These are phyloP conservation scores for Solanum hybrid DNA, from an alignment of 305 asterid genomes.

Conservation along the genomic window DNA sequence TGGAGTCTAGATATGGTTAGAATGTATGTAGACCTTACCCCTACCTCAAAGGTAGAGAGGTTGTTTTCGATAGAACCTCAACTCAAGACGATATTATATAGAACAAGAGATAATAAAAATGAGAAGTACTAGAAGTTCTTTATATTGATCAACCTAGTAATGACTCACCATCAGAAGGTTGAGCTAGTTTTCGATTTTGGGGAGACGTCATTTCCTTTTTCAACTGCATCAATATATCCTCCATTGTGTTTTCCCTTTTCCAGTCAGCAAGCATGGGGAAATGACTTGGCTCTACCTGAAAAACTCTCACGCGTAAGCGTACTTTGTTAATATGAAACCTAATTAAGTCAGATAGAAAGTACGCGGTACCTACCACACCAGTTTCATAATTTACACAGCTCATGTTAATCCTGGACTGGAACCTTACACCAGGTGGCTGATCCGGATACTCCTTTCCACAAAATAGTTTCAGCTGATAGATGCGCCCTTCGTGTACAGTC, in stretches of 20 bases:
- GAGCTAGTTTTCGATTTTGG: constrained; percentile 67
- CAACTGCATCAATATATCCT: constrained; percentile 61
- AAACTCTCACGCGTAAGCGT: constrained; percentile 4
- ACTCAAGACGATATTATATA: not conserved
- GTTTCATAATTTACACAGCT: constrained; percentile 63
- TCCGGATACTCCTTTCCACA: constrained; percentile 83
- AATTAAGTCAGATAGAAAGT: not conserved
- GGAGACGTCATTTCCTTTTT: constrained; percentile 85
- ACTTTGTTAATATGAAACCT: not conserved
- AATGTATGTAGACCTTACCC: not conserved
- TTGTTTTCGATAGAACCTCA: not conserved
- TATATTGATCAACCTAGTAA: not conserved
- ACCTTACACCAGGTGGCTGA: constrained; percentile 59
- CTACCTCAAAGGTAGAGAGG: not conserved
- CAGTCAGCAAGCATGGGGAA: constrained; percentile 75
- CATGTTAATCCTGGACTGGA: constrained; percentile 74
- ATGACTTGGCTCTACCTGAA: constrained; percentile 56
- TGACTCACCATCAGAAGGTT: constrained; percentile 56
- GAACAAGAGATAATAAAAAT: not conserved
- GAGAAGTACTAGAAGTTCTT: not conserved
- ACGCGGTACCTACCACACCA: constrained; percentile 46
- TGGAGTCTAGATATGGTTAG: not conserved
- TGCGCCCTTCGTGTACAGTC: constrained; percentile 85
- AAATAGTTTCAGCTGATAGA: constrained; percentile 66
- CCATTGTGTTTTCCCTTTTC: constrained; percentile 78